Conservation (phyloP, 306 rosid species). For the Adenanthera pavonina region DNA sequence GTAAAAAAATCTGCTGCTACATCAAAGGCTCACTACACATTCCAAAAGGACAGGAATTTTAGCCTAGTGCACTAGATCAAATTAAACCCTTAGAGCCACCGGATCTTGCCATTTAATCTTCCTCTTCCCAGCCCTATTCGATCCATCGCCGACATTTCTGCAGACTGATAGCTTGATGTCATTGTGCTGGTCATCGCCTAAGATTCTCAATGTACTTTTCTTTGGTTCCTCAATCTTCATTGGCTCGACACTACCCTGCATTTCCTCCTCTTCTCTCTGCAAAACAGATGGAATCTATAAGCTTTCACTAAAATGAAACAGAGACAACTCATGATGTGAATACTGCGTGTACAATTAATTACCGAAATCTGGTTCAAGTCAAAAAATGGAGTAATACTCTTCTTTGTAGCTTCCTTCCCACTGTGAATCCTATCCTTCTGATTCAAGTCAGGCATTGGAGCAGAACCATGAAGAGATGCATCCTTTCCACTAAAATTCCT, state of each 20-base stretch:
- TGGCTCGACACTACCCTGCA: constrained; percentile 60
- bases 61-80: constrained; percentile 49
- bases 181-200: constrained; percentile 64
- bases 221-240: constrained; percentile 68
- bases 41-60: constrained; percentile 37
- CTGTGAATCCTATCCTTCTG: constrained; percentile 66
- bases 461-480: constrained; percentile 45
- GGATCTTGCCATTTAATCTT: constrained; percentile 99
- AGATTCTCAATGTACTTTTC: constrained; percentile 62
- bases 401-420: constrained; percentile 70
- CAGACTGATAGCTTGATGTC: constrained; percentile 79
- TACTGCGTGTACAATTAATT: constrained; percentile 30
- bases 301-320: constrained; percentile 27
- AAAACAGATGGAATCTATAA: constrained; percentile 22
- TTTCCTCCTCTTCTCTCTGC: constrained; percentile 92
- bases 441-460: constrained; percentile 60
- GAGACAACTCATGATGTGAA: constrained; percentile 17
- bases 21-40: constrained; percentile 44
- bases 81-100: constrained; percentile 92
- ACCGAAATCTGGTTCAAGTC: constrained; percentile 99
- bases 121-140: constrained; percentile 84
- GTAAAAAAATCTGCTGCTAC: constrained; percentile 38
- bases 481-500: constrained; percentile 58
- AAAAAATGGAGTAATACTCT: constrained; percentile 64
- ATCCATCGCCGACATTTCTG: constrained; percentile 75